These are phyloP conservation scores for Eucalyptus cloeziana DNA, from an alignment of 345 rosid species.

Conservation along the genomic window DNA sequence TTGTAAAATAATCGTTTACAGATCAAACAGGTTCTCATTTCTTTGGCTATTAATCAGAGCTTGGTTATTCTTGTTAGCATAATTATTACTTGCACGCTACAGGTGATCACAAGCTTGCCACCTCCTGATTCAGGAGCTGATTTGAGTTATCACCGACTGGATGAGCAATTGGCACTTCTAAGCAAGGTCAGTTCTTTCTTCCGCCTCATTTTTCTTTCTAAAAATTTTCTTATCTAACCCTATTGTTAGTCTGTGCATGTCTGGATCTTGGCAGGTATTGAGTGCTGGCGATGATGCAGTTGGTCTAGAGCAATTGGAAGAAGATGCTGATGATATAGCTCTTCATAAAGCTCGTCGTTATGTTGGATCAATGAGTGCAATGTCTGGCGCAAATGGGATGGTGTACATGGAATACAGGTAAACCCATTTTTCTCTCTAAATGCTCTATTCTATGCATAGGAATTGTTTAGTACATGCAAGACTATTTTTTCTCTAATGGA, in stretches of 20 bases:
- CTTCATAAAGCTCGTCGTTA: constrained; percentile 60
- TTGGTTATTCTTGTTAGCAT: background rate
- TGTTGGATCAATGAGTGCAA: constrained; percentile 62
- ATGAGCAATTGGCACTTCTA: constrained; percentile 74
- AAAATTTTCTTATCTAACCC: background rate
- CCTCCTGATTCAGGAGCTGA: constrained; percentile 79
- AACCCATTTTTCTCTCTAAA: background rate
- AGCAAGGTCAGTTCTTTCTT: constrained; percentile 28
- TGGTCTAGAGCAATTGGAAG: constrained; percentile 81
- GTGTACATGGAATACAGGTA: constrained; percentile 90
- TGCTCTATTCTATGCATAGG: background rate
- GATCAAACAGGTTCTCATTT: background rate
- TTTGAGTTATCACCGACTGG: constrained; percentile 51
- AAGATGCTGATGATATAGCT: constrained; percentile 84
- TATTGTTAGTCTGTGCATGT: background rate
- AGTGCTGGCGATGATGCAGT: constrained; percentile 78
- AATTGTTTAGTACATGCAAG: background rate
- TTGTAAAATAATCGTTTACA: no score
- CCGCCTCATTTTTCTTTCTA: background rate
- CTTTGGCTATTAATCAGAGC: background rate
- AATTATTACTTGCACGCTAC: background rate
- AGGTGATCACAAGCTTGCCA: constrained; percentile 88
- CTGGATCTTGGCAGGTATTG: constrained; percentile 36
- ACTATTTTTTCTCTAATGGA: background rate
- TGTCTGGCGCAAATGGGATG: constrained; percentile 89